Percentiles rank a stretch among this genome's conserved stretches.
phyloP scores from a whole-genome alignment of 2,329 filamentous ascomycete species.

The Meredithiella fracta region DNA sequence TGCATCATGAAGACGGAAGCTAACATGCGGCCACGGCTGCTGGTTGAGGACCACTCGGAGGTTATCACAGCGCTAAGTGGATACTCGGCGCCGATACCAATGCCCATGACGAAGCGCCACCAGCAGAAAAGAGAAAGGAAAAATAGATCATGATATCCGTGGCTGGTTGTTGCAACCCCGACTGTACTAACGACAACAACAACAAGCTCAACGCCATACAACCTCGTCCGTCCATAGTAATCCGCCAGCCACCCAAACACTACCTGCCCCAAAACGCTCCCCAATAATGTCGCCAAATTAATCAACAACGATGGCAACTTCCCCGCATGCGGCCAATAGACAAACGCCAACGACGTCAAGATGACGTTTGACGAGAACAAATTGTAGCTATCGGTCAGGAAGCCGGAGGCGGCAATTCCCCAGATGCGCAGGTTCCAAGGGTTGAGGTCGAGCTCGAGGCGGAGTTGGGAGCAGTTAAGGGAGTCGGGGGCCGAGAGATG shows the following conservation, averaged over 20 bases:
- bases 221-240: slow-evolving; percentile 35
- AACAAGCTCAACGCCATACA: slow-evolving; percentile 40
- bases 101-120: slow-evolving; percentile 39
- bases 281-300: slow-evolving; percentile 36
- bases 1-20: slow-evolving; percentile 55
- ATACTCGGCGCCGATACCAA: slow-evolving; percentile 51
- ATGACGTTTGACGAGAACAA: slow-evolving; percentile 40
- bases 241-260: slow-evolving; percentile 38
- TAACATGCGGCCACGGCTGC: slow-evolving; percentile 50
- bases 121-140: slow-evolving; percentile 35
- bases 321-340: slow-evolving; percentile 32
- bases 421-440: slow-evolving; percentile 38
- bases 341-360: slow-evolving; percentile 34
- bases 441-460: slow-evolving; percentile 37
- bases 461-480: slow-evolving; percentile 34
- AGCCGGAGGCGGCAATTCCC: slow-evolving; percentile 38
- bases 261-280: slow-evolving; percentile 35
- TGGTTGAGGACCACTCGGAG: slow-evolving; percentile 46
- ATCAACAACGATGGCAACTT: slow-evolving; percentile 31
- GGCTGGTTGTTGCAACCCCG: slow-evolving; percentile 36
- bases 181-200: slow-evolving; percentile 42
- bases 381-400: slow-evolving; percentile 38
- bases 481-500: slow-evolving; percentile 21
- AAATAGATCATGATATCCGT: slow-evolving; percentile 32
- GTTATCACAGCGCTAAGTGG: slow-evolving; percentile 52